Evolutionary conservation across 371 early-diverging fungal species (phyloP), one percentile per base, ranked within the genome.

Genomic region (Syncephalastrum racemosum): DNA sequence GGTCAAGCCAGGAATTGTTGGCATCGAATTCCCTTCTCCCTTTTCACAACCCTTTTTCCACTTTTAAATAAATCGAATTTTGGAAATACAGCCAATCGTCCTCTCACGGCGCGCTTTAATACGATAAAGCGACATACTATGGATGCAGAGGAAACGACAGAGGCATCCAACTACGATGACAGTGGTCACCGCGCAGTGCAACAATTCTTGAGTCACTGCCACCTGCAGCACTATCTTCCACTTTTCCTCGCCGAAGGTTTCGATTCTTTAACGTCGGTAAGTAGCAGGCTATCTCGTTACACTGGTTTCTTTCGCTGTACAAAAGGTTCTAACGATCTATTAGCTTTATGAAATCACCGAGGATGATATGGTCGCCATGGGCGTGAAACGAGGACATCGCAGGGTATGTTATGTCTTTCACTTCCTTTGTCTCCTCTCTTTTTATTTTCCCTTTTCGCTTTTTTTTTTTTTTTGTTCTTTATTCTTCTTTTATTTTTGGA

Each of bases 351-450:
- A 80, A 40, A 67, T 77, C 14, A 77, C 80, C 6, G 80, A 80
- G 61, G 63, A 64, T 0, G 80, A 80, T 54, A 56, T 80, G 27
- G 59, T 68, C 42, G 77, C 72, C 4, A 62, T 80, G 61, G 62
- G 67, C 15, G 74, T 77, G 16, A 80, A 80, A 41, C 58, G 80
- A 44, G 80, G 80, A 14, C 80, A 80, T 55, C 62, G 80, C 46
- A 67, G 80, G 56, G 71, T 79, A 71, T 64, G 55, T 62, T 62
- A 50, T 16, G 16, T 8, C 31, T 16, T 42, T 46, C 7, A n/a
- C 27, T 46, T 40, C 23, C 45, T 4, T 22, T n/a, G n/a, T n/a
- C n/a, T 22, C 4, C 43, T 27, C 14, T 41, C n/a, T 46, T 5
- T 6, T 23, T 14, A 42, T 46, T 13, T 24, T 1, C 23, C n/a